Evolutionary conservation across 352 stramenopile genomes (phyloP), one percentile per base, ranked within the genome.

Genomic region (Phytophthora idaei): DNA sequence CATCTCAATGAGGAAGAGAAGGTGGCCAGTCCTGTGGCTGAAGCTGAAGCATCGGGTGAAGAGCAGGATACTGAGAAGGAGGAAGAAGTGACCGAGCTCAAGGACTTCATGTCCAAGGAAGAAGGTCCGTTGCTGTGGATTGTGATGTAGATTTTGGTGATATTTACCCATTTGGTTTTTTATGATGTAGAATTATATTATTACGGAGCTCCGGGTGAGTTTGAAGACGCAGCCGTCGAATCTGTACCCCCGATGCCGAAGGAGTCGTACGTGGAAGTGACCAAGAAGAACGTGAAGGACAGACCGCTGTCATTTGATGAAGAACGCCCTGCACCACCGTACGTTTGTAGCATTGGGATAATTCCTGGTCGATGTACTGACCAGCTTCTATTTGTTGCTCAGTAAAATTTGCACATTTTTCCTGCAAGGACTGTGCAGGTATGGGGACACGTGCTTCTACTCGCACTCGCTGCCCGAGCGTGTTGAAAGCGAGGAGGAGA

Each of bases 351-450:
- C 12, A 6, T 46, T 28, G 14, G 21, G 9, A 56, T 47, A 25
- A 4, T 42, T 25, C 29, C 7, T 21, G 32, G 8, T 48, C 4
- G 34, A 39, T 11, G 37, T 3, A 29, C 57, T 65, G 15, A 60
- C 27, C 11, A 17, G 67, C 29, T 21, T 49, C 8, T 55, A 48
- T 1, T 15, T 63, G 29, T 32, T 74, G 9, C 37, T 34, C 32
- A 94, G 87, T 25, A 90, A 90, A 73, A 87, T 78, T 31, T 96
- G 89, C 57, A 91, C 81, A 58, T 96, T 90, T 66, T 94, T 89
- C 55, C 55, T 94, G 44, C 87, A 94, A 63, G 89, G 89, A 29
- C 45, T 78, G 54, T 96, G 89, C 36, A 74, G 81, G n/a, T 95
- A 93, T 57, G 89, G 89, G 27, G 69, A 93, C 34, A 80, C 74